Evolutionary conservation across 768 basidiomycete species (phyloP).

Genomic region (Boletus pseudopeckii): DNA sequence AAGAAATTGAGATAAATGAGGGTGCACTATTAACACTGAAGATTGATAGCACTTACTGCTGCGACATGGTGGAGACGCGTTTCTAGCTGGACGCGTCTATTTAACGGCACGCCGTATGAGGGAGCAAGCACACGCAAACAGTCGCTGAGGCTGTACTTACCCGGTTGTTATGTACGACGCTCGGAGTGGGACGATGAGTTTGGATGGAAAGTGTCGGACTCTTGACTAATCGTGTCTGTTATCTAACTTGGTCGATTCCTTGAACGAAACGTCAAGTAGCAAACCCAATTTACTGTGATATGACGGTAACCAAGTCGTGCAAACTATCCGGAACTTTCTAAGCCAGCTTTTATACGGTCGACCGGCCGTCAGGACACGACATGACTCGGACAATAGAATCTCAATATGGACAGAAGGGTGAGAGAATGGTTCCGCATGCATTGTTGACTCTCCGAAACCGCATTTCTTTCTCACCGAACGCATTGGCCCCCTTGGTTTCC

Average conservation of each 20-base stretch:
- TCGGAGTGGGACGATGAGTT: too few species aligned
- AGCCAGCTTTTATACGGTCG: constrained; percentile 4
- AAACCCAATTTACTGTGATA: too few species aligned
- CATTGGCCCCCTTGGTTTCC: constrained; percentile 61
- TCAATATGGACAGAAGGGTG: constrained; percentile 3
- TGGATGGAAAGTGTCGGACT: background rate
- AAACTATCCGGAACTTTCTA: background rate
- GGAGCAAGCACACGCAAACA: constrained; percentile 13
- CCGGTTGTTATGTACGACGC: too few species aligned
- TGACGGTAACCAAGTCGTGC: too few species aligned
- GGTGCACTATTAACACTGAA: too few species aligned
- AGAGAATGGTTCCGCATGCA: background rate
- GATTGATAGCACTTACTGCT: constrained; percentile 5
- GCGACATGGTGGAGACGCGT: constrained; percentile 14
- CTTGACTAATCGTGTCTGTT: background rate
- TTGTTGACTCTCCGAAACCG: constrained; percentile 35
- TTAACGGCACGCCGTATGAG: constrained; percentile 6
- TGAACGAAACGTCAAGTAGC: background rate
- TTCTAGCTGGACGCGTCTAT: background rate
- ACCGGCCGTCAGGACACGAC: too few species aligned
- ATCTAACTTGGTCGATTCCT: background rate
- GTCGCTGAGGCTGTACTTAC: background rate
- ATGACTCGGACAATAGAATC: constrained; percentile 20
- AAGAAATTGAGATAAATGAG: background rate
- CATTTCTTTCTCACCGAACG: constrained; percentile 86